A percentile compares a stretch with the other conserved stretches of the same genome.
phyloP scores from a whole-genome alignment of 2,329 filamentous ascomycete genomes.

The Trichoderma oligosporum region DNA sequence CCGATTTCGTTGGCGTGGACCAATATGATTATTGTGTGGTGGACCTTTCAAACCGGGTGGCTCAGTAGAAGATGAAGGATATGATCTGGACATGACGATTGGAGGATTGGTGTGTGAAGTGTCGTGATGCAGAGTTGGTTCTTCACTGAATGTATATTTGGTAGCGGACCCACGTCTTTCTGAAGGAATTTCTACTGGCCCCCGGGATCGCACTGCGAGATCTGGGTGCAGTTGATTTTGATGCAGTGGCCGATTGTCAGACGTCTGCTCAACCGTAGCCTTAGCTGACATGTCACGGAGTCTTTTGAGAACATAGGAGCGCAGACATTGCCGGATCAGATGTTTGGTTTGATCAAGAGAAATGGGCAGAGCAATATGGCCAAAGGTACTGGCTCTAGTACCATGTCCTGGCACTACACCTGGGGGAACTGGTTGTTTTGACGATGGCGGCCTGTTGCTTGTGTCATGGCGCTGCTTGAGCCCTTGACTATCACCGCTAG shows the following conservation, averaged over 20 bases:
- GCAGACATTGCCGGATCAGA: constrained; percentile 34
- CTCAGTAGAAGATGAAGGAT: constrained; percentile 46
- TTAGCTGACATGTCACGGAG: constrained; percentile 20
- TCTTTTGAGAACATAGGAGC: constrained; percentile 30
- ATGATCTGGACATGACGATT: constrained; percentile 32
- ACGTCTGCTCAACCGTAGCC: constrained; percentile 18
- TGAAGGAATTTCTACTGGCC: background rate
- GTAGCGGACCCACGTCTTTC: constrained; percentile 12
- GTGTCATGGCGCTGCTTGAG: constrained; percentile 26
- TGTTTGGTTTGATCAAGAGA: constrained; percentile 35
- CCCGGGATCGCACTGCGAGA: constrained; percentile 2
- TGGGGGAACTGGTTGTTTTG: background rate
- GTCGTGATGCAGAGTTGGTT: constrained; percentile 36
- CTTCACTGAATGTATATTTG: constrained; percentile 37
- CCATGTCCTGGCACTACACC: constrained; percentile 16
- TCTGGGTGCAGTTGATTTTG: constrained; percentile 17
- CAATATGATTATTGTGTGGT: constrained; percentile 20
- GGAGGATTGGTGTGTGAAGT: constrained; percentile 25
- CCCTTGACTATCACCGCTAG: constrained; percentile 25
- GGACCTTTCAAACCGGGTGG: constrained; percentile 28
- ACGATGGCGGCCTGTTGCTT: constrained; percentile 13
- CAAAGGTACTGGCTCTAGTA: constrained; percentile 12
- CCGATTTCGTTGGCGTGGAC: constrained; percentile 21
- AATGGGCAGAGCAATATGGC: constrained; percentile 29
- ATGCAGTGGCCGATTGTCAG: constrained; percentile 2